A percentile compares a stretch with the other conserved stretches of the same genome.
Conservation (phyloP, 352 stramenopile genomes). For the Nothophytophthora sp. region DNA sequence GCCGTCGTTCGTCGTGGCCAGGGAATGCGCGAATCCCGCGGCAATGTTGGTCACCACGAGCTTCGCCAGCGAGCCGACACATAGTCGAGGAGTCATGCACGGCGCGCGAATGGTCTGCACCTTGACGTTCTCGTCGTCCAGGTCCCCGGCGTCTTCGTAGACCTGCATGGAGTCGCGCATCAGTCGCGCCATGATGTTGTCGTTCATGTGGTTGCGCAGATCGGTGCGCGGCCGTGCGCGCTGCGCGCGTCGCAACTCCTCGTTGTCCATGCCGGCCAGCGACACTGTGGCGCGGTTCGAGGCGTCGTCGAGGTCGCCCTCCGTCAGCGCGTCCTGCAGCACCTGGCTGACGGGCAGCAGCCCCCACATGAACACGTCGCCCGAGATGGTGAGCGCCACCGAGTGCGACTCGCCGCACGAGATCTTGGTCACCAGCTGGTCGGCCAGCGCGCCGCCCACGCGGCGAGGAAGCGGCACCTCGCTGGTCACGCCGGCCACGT, state of each 20-base stretch:
- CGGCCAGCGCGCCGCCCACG: slow-evolving; percentile 47
- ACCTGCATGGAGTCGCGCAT: slow-evolving; percentile 68
- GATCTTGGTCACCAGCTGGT: slow-evolving; percentile 66
- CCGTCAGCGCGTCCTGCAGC: slow-evolving; percentile 39
- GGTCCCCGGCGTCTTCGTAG: slow-evolving; percentile 43
- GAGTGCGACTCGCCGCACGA: slow-evolving; percentile 81
- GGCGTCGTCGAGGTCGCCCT: slow-evolving; percentile 20
- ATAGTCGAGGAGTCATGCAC: slow-evolving; percentile 43
- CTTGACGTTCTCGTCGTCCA: slow-evolving; percentile 32
- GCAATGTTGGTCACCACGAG: slow-evolving; percentile 54
- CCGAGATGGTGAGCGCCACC: slow-evolving; percentile 51
- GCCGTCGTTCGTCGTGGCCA: slow-evolving; percentile 55
- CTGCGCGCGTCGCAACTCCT: slow-evolving; percentile 25
- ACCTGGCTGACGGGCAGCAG: slow-evolving; percentile 61
- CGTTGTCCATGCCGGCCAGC: slow-evolving; percentile 46
- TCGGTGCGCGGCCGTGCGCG: slow-evolving; percentile 15
- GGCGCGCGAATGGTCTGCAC: slow-evolving; percentile 60
- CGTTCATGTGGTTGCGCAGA: slow-evolving; percentile 31
- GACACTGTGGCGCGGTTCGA: slow-evolving; percentile 61
- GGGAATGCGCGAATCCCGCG: slow-evolving; percentile 75
- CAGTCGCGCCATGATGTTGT: slow-evolving; percentile 61
- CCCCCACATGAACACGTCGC: slow-evolving; percentile 80
- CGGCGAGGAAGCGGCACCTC: slow-evolving; percentile 33
- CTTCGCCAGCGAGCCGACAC: slow-evolving; percentile 25
- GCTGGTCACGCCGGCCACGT: slow-evolving; percentile 30